Base-by-base conservation (phyloP, 495 filamentous ascomycete genomes). In the Penicillium lividum region DNA sequence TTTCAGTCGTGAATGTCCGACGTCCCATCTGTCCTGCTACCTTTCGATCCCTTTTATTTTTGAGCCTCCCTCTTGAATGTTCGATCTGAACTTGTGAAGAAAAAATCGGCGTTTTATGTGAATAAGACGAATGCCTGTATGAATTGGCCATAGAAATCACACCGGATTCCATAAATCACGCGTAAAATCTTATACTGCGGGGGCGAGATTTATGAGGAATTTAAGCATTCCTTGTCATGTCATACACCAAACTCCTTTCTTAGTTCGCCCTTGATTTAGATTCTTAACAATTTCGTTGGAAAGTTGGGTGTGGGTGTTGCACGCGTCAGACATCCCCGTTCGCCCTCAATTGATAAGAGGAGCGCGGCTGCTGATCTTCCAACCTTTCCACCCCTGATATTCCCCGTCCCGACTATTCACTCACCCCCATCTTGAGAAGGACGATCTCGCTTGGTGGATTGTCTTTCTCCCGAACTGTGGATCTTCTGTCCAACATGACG, bases 271-370 rank as follows among this genome's bases (percentile, higher is more conserved):
- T 59, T 63, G 25, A 61, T 57, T 57, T 53, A 45, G 40, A 30
- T 42, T 34, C 29, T 43, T 28, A 16, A 18, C 31, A 57, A 53
- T 44, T 60, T 29, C 36, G 22, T 34, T 34, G 29, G 31, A 22
- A 52, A 33, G 33, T 40, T 51, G 47, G 53, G 57, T 58, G 64
- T 69, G 68, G 66, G 51, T 63, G 67, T 70, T 66, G 67, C 67
- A 68, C 67, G 67, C 67, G 67, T 70, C 65, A 68, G 67, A 62
- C 60, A 58, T 64, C 54, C 47, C 27, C 53, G 11, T 56, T 66
- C 67, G 56, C 60, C 67, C 65, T 59, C 66, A 65, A 63, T 65
- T 65, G 67, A 70, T 70, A 70, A 66, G 65, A 70, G 60, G 59
- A 64, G 64, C 67, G 67, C 67, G 67, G 67, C 56, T 65, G 62